phyloP scores from a whole-genome alignment of 2,329 filamentous ascomycete genomes.

The Ceratocystis smalleyi region DNA sequence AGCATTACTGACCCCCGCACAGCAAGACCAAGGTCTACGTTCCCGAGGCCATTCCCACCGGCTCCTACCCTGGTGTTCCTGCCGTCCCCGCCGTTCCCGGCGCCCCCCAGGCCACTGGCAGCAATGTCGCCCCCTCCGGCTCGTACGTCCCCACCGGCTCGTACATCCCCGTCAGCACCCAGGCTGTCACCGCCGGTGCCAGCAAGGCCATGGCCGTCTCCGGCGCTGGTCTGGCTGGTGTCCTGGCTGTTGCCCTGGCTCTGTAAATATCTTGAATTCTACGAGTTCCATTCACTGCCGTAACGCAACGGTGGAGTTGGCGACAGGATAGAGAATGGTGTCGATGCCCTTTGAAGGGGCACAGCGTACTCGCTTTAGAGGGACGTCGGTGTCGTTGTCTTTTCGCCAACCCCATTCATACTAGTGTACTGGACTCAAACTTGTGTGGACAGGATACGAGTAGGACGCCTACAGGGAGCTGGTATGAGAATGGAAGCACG shows the following conservation, averaged over 20 bases:
- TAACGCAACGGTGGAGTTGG: not conserved
- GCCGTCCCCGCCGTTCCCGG: conserved; percentile 14
- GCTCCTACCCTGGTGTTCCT: conserved; percentile 11
- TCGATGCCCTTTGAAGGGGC: not conserved
- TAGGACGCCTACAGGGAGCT: not conserved
- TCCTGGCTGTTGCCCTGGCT: conserved; percentile 37
- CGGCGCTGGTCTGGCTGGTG: conserved; percentile 43
- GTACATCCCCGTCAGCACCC: conserved; percentile 34
- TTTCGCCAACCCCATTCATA: not conserved
- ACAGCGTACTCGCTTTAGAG: not conserved
- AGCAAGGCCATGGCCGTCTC: conserved; percentile 41
- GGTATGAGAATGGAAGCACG: conserved; percentile 1
- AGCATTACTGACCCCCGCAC: not conserved
- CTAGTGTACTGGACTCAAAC: not conserved
- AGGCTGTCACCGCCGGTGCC: conserved; percentile 34
- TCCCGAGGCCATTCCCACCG: conserved; percentile 18
- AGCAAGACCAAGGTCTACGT: conserved; percentile 17
- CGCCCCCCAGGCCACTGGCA: conserved; percentile 20
- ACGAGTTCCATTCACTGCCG: not conserved
- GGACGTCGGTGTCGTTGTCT: not conserved
- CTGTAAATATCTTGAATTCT: conserved; percentile 35
- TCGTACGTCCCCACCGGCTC: conserved; percentile 22
- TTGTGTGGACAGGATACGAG: conserved; percentile 9
- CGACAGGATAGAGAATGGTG: not conserved
- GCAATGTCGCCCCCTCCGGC: conserved; percentile 25